phyloP scores from a whole-genome alignment of 176 grass and related monocot genomes.

The Bothriochloa decipiens region DNA sequence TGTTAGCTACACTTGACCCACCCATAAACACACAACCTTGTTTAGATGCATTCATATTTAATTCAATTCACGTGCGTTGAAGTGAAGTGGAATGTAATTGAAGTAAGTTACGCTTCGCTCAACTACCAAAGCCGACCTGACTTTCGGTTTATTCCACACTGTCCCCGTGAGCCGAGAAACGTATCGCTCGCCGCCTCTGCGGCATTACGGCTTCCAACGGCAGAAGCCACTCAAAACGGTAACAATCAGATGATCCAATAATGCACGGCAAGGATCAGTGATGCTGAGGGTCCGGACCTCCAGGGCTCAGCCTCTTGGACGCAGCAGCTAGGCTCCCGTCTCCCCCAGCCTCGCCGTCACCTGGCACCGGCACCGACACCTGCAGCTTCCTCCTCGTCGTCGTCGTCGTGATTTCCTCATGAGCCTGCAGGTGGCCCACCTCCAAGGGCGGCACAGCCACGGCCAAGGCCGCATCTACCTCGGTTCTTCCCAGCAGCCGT shows the following conservation, averaged over 20 bases:
- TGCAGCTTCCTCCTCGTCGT: background rate
- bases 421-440: background rate
- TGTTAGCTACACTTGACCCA: too few species aligned
- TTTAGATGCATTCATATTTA: too few species aligned
- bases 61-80: too few species aligned
- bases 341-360: background rate
- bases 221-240: background rate
- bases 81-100: too few species aligned
- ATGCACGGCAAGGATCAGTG: slow-evolving; percentile 8
- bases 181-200: background rate
- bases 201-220: background rate
- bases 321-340: background rate
- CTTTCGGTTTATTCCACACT: background rate
- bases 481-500: background rate
- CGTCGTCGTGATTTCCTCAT: background rate
- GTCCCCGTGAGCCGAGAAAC: background rate
- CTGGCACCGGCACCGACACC: background rate
- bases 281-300: slow-evolving; percentile 51
- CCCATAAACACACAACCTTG: too few species aligned
- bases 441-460: background rate
- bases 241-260: background rate
- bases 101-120: too few species aligned
- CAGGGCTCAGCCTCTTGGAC: slow-evolving; percentile 44
- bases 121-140: background rate
- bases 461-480: background rate